phyloP scores from a whole-genome alignment of 257 asterid genomes.

The Linderniella brevidens region DNA sequence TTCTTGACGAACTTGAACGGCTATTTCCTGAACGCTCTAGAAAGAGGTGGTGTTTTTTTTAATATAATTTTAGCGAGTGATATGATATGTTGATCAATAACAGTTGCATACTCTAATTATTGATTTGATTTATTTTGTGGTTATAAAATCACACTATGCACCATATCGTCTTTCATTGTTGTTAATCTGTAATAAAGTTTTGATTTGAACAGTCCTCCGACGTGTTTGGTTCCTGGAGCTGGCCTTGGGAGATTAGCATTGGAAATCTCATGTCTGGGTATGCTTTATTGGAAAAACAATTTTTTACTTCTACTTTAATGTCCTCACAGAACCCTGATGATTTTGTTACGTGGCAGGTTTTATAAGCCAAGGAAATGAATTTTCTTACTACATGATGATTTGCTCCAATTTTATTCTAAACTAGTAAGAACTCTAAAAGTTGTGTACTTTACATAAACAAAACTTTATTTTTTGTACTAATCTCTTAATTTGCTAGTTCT shows the following conservation, averaged over 20 bases:
- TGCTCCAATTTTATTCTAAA: constrained; percentile 95
- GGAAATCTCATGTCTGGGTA: constrained; percentile 86
- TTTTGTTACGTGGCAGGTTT: constrained; percentile 44
- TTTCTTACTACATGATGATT: constrained; percentile 98
- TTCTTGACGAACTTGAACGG: constrained; percentile 64
- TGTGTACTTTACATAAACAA: neutral
- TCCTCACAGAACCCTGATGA: constrained; percentile 6
- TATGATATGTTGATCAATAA: no score
- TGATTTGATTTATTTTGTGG: neutral
- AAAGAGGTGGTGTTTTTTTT: constrained; percentile 34
- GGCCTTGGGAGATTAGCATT: constrained; percentile 98
- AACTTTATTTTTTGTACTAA: constrained; percentile 13
- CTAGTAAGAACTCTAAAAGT: constrained; percentile 30
- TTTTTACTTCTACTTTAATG: constrained; percentile 5
- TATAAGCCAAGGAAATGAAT: constrained; percentile 90
- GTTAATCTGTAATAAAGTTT: constrained; percentile 17
- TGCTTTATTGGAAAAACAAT: constrained; percentile 11
- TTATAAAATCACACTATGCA: neutral
- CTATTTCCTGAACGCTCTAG: constrained; percentile 51
- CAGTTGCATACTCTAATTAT: neutral
- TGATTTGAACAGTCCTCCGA: constrained; percentile 51
- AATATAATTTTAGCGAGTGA: no score
- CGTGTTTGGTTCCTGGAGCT: constrained; percentile 97
- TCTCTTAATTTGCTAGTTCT: constrained; percentile 23
- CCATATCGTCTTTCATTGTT: constrained; percentile 6